Evolutionary conservation across 2,329 filamentous ascomycete genomes (phyloP).

Genomic region (Paracorniculantispora psalliotae): DNA sequence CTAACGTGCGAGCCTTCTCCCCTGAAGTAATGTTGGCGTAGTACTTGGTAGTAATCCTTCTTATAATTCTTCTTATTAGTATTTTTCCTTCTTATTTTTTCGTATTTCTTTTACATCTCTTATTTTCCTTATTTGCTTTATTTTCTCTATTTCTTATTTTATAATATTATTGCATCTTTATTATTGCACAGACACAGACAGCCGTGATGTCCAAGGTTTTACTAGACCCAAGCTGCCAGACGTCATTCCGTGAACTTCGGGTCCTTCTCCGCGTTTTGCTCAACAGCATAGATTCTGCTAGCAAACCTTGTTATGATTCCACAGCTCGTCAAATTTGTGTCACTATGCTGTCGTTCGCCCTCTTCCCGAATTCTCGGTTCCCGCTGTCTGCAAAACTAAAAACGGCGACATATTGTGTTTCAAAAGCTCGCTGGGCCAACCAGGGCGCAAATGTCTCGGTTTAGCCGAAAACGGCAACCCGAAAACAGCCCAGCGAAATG

Average conservation of each 20-base stretch:
- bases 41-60: too few relatives aligned
- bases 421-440: neutral
- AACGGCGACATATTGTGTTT: neutral
- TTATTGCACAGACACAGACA: neutral
- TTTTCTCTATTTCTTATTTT: too few relatives aligned
- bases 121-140: too few relatives aligned
- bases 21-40: neutral
- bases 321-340: too few relatives aligned
- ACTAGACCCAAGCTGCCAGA: neutral
- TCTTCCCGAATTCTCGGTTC: neutral
- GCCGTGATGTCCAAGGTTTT: neutral
- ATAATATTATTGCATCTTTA: too few relatives aligned
- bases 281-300: neutral
- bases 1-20: neutral
- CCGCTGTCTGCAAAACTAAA: neutral
- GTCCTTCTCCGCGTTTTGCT: neutral
- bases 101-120: too few relatives aligned
- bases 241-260: neutral
- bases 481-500: neutral
- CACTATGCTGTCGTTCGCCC: neutral
- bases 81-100: too few relatives aligned
- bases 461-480: conserved; percentile 5
- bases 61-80: too few relatives aligned
- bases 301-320: neutral
- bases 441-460: neutral